Evolutionary conservation across 2,329 filamentous ascomycete species (phyloP).

Genomic region (Alternaria triticina): DNA sequence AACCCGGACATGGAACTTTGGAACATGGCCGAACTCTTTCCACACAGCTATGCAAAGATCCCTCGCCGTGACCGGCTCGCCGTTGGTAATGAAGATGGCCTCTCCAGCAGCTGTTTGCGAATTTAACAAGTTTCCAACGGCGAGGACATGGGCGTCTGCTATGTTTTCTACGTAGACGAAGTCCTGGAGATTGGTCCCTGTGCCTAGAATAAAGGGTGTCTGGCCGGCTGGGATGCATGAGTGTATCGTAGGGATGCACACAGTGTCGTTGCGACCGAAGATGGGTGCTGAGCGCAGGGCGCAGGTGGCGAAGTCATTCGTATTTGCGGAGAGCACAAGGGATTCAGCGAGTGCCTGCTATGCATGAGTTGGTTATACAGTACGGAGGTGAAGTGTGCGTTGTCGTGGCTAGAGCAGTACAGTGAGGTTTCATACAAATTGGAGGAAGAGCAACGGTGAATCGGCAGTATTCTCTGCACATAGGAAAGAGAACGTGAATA

Average conservation of each 20-base stretch:
- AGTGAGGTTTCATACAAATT: background rate
- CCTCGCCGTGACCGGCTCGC: conserved; percentile 88
- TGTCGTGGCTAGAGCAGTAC: background rate
- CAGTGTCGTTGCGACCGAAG: conserved; percentile 86
- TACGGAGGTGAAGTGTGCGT: background rate
- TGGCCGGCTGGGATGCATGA: conserved; percentile 71
- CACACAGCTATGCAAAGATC: conserved; percentile 83
- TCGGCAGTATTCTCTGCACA: background rate
- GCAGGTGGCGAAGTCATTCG: conserved; percentile 71
- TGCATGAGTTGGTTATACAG: conserved; percentile 19
- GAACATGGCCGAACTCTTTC: conserved; percentile 64
- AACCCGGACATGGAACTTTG: conserved; percentile 56
- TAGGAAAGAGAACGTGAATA: background rate
- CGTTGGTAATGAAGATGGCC: conserved; percentile 90
- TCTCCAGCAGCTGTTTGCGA: conserved; percentile 71
- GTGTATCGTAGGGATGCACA: conserved; percentile 75
- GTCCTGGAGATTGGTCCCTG: conserved; percentile 73
- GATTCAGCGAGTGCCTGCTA: conserved; percentile 77
- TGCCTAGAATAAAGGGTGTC: conserved; percentile 80
- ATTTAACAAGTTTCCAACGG: conserved; percentile 73
- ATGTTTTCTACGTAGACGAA: conserved; percentile 74
- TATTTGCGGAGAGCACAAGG: conserved; percentile 78
- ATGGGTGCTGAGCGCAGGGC: conserved; percentile 87
- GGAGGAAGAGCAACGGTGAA: background rate
- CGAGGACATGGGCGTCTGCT: conserved; percentile 82